A percentile compares a stretch with the other conserved stretches of the same genome.
Conservation (phyloP, 495 filamentous ascomycete species). For the Penicillium lagena region DNA sequence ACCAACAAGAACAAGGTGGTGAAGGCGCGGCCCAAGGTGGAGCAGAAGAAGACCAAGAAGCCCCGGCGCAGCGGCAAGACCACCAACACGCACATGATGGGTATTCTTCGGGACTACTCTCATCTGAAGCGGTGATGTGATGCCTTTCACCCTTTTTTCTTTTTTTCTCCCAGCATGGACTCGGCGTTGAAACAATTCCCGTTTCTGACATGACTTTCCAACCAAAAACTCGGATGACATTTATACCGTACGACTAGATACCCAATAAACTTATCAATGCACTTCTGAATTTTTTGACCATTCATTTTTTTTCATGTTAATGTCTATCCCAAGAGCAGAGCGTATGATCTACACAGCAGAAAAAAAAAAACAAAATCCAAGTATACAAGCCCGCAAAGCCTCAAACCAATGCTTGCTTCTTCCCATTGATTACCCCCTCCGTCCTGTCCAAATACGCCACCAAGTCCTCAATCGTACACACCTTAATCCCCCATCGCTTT, state of each 20-base stretch:
- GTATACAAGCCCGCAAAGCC: constrained; percentile 4
- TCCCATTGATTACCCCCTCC: constrained; percentile 34
- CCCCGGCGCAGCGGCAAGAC: constrained; percentile 71
- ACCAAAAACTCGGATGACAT: too few relatives aligned
- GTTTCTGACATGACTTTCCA: constrained; percentile 12
- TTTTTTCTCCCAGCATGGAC: constrained; percentile 11
- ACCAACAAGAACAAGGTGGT: constrained; percentile 67
- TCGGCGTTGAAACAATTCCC: constrained; percentile 11
- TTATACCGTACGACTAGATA: constrained; percentile 26
- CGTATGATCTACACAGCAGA: constrained; percentile 13
- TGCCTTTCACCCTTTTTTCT: too few relatives aligned
- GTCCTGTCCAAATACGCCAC: constrained; percentile 66
- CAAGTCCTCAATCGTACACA: constrained; percentile 92
- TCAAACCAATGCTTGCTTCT: constrained; percentile 12
- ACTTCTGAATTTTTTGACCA: neutral
- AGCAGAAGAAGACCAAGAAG: constrained; percentile 57
- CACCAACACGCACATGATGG: constrained; percentile 89
- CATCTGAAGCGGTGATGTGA: constrained; percentile 43
- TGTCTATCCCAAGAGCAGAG: neutral
- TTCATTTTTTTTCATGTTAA: too few relatives aligned
- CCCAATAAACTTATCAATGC: constrained; percentile 13
- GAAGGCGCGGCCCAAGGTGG: constrained; percentile 48
- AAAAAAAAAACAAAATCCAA: constrained; percentile 9
- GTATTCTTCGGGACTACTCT: constrained; percentile 79
- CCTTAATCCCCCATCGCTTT: constrained; percentile 78